phyloP scores from a whole-genome alignment of 1,284 basidiomycete genomes.

The Testicularia cyperi region DNA sequence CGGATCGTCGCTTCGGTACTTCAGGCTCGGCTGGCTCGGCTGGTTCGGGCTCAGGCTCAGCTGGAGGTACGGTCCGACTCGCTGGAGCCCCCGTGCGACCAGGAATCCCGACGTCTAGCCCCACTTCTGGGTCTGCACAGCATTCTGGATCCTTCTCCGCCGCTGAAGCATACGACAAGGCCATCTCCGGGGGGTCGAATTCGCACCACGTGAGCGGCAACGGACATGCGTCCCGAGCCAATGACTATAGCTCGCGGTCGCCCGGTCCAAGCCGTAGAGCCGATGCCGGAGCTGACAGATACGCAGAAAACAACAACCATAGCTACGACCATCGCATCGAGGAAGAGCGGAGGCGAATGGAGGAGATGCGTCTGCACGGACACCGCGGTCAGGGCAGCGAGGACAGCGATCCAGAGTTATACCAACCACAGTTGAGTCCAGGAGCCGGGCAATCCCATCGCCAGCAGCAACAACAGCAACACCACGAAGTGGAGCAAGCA shows the following conservation, averaged over 20 bases:
- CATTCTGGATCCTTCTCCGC: conserved; percentile 21
- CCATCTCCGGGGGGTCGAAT: conserved; percentile 13
- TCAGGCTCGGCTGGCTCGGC: conserved; percentile 27
- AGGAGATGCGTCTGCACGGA: conserved; percentile 23
- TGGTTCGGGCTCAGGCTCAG: conserved; percentile 39
- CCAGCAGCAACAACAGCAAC: conserved; percentile 15
- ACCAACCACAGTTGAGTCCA: conserved; percentile 2
- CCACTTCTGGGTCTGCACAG: conserved; percentile 2
- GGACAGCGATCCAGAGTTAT: conserved; percentile 1
- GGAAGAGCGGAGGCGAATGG: conserved; percentile 37
- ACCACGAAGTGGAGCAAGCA: conserved; percentile 6
- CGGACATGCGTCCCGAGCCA: conserved; percentile 4
- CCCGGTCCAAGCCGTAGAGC: not conserved
- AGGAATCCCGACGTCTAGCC: conserved; percentile 15
- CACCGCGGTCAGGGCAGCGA: conserved; percentile 1
- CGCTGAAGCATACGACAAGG: conserved; percentile 35
- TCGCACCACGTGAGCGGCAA: conserved; percentile 7
- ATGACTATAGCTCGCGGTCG: not conserved
- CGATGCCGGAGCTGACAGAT: conserved; percentile 6
- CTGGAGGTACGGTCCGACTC: conserved; percentile 46
- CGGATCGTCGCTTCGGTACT: conserved; percentile 27
- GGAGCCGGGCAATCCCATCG: conserved; percentile 1
- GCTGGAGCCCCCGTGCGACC: conserved; percentile 24
- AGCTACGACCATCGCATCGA: conserved; percentile 20
- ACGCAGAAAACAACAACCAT: conserved; percentile 13